phyloP scores from a whole-genome alignment of 306 rosid genomes.

The Vigna reflexopilosa region DNA sequence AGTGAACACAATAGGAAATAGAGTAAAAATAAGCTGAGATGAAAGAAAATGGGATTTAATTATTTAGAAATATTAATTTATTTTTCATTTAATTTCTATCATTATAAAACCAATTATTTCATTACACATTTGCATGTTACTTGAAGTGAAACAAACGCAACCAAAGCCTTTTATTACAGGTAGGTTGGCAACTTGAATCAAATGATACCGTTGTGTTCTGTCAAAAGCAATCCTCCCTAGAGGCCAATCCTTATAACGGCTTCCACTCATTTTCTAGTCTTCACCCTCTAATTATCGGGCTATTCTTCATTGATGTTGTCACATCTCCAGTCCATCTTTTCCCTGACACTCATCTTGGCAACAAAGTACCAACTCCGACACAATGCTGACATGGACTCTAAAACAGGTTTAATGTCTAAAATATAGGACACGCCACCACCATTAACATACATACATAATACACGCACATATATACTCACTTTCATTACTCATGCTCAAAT shows the following conservation, averaged over 20 bases:
- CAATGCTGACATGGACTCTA: too few species aligned
- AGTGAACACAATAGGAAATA: neutral
- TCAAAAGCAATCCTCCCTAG: neutral
- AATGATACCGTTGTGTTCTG: neutral
- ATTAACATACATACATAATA: too few species aligned
- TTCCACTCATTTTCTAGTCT: neutral
- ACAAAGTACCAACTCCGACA: too few species aligned
- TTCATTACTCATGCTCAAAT: too few species aligned
- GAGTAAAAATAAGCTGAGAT: neutral
- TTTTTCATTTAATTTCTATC: neutral
- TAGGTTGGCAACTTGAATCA: neutral
- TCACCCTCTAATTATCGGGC: constrained; percentile 2
- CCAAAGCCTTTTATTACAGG: neutral
- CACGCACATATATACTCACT: too few species aligned
- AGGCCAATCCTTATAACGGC: neutral
- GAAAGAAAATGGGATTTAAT: constrained; percentile 8
- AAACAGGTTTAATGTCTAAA: too few species aligned
- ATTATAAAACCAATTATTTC: neutral
- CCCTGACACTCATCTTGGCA: neutral
- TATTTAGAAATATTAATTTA: neutral
- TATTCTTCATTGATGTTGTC: neutral
- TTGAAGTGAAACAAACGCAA: neutral
- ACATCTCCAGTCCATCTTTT: neutral
- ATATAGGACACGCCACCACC: too few species aligned
- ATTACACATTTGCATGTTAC: neutral